A percentile compares a stretch with the other conserved stretches of the same genome.
These are phyloP conservation scores for Solanum hybrid DNA, from an alignment of 305 asterid genomes.

Conservation along the genomic window DNA sequence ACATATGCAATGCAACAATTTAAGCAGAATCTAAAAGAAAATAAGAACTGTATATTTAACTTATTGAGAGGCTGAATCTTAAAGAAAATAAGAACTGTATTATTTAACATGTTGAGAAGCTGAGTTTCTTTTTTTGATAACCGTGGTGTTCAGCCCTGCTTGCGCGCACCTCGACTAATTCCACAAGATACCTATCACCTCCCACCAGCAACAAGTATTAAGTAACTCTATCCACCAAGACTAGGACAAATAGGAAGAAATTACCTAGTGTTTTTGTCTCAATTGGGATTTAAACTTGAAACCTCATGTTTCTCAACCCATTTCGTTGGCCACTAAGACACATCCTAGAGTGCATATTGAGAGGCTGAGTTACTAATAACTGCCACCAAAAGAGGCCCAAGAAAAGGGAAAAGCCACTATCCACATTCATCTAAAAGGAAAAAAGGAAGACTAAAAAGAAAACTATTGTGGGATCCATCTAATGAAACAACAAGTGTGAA, in stretches of 20 bases:
- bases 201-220: background rate
- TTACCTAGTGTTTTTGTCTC: background rate
- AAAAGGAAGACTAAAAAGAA: background rate
- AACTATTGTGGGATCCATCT: background rate
- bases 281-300: background rate
- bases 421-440: background rate
- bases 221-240: background rate
- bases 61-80: background rate
- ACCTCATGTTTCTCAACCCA: background rate
- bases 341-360: background rate
- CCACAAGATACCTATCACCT: background rate
- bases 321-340: background rate
- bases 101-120: background rate
- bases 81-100: background rate
- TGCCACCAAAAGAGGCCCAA: background rate
- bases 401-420: background rate
- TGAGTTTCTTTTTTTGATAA: background rate
- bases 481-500: background rate
- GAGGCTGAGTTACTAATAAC: background rate
- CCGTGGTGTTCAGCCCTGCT: background rate
- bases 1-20: background rate
- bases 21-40: background rate
- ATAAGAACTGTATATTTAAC: background rate
- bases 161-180: background rate
- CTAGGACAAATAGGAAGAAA: background rate